Evolutionary conservation across 2,329 filamentous ascomycete species (phyloP).

Genomic region (Diaporthe longicolla): DNA sequence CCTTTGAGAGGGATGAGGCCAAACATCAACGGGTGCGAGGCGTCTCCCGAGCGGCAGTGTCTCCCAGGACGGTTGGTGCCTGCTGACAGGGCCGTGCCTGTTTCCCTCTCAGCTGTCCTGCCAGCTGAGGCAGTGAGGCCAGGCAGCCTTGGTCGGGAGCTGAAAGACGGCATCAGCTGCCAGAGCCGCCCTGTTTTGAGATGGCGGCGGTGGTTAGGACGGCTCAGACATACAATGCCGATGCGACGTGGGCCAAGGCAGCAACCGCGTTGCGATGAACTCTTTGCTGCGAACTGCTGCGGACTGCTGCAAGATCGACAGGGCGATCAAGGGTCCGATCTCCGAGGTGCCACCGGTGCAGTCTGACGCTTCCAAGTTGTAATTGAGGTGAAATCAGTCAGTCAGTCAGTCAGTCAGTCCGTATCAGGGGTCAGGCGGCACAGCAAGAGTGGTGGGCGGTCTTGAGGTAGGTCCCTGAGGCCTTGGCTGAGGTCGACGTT

Average conservation of each 20-base stretch:
- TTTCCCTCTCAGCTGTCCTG: conserved; percentile 11
- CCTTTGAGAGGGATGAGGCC: background rate
- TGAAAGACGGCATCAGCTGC: conserved; percentile 26
- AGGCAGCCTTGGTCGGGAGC: conserved; percentile 2
- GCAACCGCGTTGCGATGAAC: conserved; percentile 22
- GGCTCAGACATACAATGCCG: background rate
- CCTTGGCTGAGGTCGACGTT: background rate
- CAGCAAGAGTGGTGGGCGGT: too few species aligned
- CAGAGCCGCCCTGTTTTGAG: conserved; percentile 26
- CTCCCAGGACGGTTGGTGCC: background rate
- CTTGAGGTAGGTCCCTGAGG: too few species aligned
- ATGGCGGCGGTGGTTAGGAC: background rate
- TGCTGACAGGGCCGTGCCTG: conserved; percentile 10
- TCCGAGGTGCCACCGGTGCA: background rate
- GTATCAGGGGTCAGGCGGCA: too few species aligned
- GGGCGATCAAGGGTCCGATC: too few species aligned
- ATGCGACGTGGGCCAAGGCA: conserved; percentile 16
- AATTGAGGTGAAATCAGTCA: too few species aligned
- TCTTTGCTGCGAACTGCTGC: conserved; percentile 17
- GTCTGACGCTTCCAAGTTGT: background rate
- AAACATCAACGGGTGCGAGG: background rate
- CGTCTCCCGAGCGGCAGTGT: background rate
- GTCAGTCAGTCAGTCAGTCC: too few species aligned
- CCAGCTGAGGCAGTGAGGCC: conserved; percentile 13
- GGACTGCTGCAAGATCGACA: conserved; percentile 22